Percentiles rank a stretch among this genome's conserved stretches.
Conservation (phyloP, 2,329 filamentous ascomycete genomes). For the Apiospora saccharicola region DNA sequence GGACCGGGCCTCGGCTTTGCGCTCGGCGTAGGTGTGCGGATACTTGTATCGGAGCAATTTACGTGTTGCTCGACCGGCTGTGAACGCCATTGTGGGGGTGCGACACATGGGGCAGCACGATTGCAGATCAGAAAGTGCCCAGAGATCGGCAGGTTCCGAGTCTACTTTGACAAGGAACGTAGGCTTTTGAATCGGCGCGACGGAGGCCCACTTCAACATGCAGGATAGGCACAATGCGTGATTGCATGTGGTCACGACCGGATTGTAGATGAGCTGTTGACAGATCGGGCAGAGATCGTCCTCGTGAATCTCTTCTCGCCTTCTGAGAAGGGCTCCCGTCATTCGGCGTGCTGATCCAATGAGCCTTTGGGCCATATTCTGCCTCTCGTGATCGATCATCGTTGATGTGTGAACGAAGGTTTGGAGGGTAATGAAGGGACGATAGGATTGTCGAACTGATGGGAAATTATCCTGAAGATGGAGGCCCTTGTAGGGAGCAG, state of each 20-base stretch:
- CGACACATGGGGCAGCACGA: conserved; percentile 55
- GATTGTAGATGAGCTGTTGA: conserved; percentile 49
- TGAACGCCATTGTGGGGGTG: conserved; percentile 45
- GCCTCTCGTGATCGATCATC: background rate
- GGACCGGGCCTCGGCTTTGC: conserved; percentile 39
- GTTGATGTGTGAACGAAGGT: background rate
- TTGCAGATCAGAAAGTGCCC: conserved; percentile 39
- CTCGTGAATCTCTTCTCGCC: conserved; percentile 34
- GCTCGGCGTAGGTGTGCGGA: conserved; percentile 43
- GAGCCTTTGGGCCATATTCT: too few relatives aligned
- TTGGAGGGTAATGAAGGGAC: too few relatives aligned
- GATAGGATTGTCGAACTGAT: too few relatives aligned
- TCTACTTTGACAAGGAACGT: conserved; percentile 46
- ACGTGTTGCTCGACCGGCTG: conserved; percentile 34
- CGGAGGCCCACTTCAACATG: conserved; percentile 54
- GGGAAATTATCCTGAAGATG: too few relatives aligned
- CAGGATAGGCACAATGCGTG: conserved; percentile 53
- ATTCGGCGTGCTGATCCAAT: too few relatives aligned
- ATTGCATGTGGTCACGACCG: conserved; percentile 50
- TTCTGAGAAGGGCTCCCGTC: too few relatives aligned
- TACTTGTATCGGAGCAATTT: conserved; percentile 46
- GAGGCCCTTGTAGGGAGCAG: too few relatives aligned
- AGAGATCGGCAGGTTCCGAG: conserved; percentile 42
- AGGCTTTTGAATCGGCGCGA: conserved; percentile 42
- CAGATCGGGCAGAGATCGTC: conserved; percentile 55